phyloP scores from a whole-genome alignment of 352 stramenopile species.

The Pythium dissimile region DNA sequence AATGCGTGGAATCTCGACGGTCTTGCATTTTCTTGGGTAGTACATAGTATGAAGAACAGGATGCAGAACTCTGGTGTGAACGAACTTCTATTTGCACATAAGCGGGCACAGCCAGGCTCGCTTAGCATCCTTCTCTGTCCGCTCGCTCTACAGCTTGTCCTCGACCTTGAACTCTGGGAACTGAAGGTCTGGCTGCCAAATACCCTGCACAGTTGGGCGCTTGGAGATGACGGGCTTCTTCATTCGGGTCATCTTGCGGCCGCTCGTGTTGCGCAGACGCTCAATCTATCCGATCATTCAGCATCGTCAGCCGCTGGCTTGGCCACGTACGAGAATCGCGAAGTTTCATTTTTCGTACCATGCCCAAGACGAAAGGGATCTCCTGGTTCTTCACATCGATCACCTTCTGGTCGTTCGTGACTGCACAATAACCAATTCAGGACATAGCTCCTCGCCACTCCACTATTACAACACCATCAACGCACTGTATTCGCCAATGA shows the following conservation, averaged over 20 bases:
- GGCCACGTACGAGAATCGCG: neutral
- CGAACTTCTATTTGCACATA: neutral
- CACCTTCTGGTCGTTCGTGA: conserved; percentile 81
- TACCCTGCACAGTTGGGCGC: conserved; percentile 77
- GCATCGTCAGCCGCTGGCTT: neutral
- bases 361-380: conserved; percentile 72
- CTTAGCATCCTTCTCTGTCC: neutral
- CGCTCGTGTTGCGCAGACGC: conserved; percentile 81
- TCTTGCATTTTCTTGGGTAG: no score
- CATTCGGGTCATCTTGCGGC: conserved; percentile 85
- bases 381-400: conserved; percentile 89
- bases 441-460: no score
- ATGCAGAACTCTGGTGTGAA: no score
- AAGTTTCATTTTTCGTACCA: conserved; percentile 43
- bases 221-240: conserved; percentile 84
- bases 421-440: conserved; percentile 24
- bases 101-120: neutral
- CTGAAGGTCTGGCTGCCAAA: conserved; percentile 84
- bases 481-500: conserved; percentile 84
- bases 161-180: conserved; percentile 85
- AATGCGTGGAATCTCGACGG: no score
- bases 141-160: conserved; percentile 30
- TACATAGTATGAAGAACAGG: no score
- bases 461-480: no score
- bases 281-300: conserved; percentile 45